Evolutionary conservation across 2,329 filamentous ascomycete species (phyloP).

Genomic region (Albifimbria verrucaria): DNA sequence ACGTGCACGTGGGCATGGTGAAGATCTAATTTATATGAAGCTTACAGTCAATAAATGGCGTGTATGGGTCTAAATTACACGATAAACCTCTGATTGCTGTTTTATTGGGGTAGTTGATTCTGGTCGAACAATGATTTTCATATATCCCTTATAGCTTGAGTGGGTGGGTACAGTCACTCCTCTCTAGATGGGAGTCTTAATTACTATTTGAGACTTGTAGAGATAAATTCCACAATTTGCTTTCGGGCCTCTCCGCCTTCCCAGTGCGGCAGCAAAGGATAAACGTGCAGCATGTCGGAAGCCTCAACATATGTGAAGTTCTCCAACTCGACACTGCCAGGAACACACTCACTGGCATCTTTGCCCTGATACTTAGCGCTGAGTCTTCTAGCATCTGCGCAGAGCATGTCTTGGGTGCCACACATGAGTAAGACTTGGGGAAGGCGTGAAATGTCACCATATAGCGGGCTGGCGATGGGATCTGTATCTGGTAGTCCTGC

Average conservation of each 20-base stretch:
- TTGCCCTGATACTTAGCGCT: slow-evolving; percentile 5
- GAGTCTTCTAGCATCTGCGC: slow-evolving; percentile 6
- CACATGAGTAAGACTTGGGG: slow-evolving; percentile 6
- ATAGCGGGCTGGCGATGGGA: slow-evolving; percentile 4
- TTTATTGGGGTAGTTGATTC: too few species aligned
- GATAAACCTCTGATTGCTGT: too few species aligned
- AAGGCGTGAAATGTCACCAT: slow-evolving; percentile 5
- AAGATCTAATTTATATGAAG: too few species aligned
- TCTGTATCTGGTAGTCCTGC: slow-evolving; percentile 2
- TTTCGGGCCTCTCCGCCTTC: slow-evolving; percentile 7
- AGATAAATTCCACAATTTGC: slow-evolving; percentile 4
- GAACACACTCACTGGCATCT: not conserved
- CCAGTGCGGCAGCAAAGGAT: slow-evolving; percentile 8
- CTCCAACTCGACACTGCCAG: slow-evolving; percentile 5
- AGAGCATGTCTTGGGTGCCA: slow-evolving; percentile 9
- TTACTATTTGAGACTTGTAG: too few species aligned
- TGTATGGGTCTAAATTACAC: too few species aligned
- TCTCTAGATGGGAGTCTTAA: too few species aligned
- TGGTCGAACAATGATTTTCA: too few species aligned
- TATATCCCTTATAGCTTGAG: too few species aligned
- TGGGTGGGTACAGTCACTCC: too few species aligned
- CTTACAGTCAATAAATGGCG: too few species aligned
- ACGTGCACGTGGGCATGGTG: too few species aligned
- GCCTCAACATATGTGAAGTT: slow-evolving; percentile 7
- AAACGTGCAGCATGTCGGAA: slow-evolving; percentile 9